Evolutionary conservation across 306 rosid genomes (phyloP).

Genomic region (Lotus japonicus): DNA sequence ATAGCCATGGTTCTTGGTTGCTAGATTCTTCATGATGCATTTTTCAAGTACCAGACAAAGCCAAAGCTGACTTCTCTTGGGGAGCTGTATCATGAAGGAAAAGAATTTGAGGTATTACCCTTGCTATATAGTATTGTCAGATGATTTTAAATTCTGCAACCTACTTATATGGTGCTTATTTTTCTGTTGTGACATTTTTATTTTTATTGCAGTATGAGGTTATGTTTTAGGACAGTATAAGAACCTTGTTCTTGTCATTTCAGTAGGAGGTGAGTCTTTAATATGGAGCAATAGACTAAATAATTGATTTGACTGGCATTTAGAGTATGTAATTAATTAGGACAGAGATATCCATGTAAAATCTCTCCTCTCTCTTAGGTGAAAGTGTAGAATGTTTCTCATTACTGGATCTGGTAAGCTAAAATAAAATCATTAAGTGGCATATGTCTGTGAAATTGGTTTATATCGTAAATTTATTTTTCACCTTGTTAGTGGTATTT

Average conservation of each 20-base stretch:
- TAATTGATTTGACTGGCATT: neutral
- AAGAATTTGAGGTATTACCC: constrained; percentile 87
- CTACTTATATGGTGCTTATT: neutral
- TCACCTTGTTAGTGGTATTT: neutral
- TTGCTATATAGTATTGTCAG: neutral
- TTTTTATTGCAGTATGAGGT: constrained; percentile 4
- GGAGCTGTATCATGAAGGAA: too few species aligned
- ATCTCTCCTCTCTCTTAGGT: neutral
- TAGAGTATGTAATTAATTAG: neutral
- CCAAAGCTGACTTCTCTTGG: too few species aligned
- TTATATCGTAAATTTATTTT: neutral
- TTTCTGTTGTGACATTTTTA: neutral
- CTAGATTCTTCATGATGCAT: constrained; percentile 98
- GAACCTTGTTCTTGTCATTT: neutral
- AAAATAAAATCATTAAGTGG: constrained; percentile 14
- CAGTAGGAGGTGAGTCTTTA: neutral
- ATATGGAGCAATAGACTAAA: neutral
- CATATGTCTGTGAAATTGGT: neutral
- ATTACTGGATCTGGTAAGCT: neutral
- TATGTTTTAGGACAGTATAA: neutral
- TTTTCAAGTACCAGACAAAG: too few species aligned
- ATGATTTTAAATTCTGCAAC: neutral
- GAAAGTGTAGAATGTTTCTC: neutral
- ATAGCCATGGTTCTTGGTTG: constrained; percentile 28
- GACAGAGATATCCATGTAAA: neutral